Percentiles rank a stretch among this genome's conserved stretches.
These are phyloP conservation scores for Calonectria honghensis DNA, from an alignment of 2,329 filamentous ascomycete species.

Conservation along the genomic window DNA sequence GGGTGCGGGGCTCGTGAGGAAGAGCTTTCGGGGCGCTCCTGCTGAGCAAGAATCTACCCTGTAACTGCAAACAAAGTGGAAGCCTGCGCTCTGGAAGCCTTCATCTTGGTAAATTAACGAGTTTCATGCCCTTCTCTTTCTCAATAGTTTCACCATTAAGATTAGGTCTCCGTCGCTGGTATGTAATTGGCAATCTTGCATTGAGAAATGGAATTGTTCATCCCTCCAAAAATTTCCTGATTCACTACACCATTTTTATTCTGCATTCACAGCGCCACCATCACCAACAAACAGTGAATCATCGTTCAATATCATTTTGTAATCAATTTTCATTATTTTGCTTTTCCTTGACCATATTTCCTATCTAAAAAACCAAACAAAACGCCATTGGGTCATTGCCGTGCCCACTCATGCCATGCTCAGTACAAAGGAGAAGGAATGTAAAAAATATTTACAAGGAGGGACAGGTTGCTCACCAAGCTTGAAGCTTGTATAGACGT, in stretches of 20 bases:
- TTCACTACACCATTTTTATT: no score
- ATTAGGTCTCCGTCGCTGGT: background rate
- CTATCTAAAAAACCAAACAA: background rate
- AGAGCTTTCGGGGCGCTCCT: background rate
- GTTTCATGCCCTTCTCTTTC: background rate
- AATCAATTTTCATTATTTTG: background rate
- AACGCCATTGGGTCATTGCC: slow-evolving; percentile 6
- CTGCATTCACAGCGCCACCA: background rate
- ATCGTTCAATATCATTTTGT: no score
- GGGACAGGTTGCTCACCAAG: background rate
- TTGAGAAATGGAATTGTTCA: background rate
- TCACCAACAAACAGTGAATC: background rate
- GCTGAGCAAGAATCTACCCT: background rate
- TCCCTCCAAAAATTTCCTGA: background rate
- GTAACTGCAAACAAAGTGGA: background rate
- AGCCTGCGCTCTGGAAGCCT: background rate
- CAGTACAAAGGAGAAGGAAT: slow-evolving; percentile 14
- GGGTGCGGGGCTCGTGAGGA: background rate
- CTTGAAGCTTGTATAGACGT: background rate
- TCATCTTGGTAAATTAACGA: slow-evolving; percentile 8
- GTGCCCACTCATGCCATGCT: slow-evolving; percentile 14
- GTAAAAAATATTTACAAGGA: slow-evolving; percentile 15
- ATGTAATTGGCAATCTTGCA: background rate
- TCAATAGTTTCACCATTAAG: background rate
- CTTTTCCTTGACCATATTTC: background rate